phyloP scores from a whole-genome alignment of 345 rosid genomes.

The Lagerstroemia speciosa region DNA sequence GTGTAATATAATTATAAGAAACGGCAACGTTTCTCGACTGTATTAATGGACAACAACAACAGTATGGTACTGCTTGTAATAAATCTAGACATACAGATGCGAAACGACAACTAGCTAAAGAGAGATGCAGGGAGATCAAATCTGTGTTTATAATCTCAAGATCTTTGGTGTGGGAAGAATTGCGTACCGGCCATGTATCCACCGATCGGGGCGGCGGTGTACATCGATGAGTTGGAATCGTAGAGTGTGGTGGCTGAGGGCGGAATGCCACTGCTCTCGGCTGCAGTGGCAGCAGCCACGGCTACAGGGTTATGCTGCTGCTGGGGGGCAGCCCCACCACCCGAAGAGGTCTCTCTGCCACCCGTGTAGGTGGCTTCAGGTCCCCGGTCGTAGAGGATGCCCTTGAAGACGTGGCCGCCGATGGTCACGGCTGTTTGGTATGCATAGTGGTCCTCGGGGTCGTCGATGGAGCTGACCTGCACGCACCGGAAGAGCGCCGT shows the following conservation, averaged over 20 bases:
- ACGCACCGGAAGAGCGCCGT: constrained; percentile 36
- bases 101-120: not conserved
- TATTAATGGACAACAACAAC: not conserved
- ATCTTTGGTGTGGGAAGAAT: constrained; percentile 17
- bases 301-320: constrained; percentile 14
- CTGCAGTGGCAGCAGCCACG: constrained; percentile 8
- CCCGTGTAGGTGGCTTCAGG: constrained; percentile 20
- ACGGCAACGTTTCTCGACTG: not conserved
- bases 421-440: constrained; percentile 41
- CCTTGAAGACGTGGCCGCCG: constrained; percentile 36
- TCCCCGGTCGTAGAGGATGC: constrained; percentile 44
- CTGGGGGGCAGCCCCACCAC: constrained; percentile 4
- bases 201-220: not conserved
- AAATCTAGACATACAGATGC: not conserved
- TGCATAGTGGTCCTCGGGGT: constrained; percentile 25
- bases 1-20: not conserved
- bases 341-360: constrained; percentile 16
- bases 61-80: not conserved
- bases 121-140: not conserved
- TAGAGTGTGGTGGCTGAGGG: constrained; percentile 14
- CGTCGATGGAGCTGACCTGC: constrained; percentile 28
- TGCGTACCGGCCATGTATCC: constrained; percentile 19
- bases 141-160: not conserved
- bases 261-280: not conserved
- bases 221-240: constrained; percentile 24